phyloP scores from a whole-genome alignment of 2,329 filamentous ascomycete genomes.

The Colletotrichum siamense region DNA sequence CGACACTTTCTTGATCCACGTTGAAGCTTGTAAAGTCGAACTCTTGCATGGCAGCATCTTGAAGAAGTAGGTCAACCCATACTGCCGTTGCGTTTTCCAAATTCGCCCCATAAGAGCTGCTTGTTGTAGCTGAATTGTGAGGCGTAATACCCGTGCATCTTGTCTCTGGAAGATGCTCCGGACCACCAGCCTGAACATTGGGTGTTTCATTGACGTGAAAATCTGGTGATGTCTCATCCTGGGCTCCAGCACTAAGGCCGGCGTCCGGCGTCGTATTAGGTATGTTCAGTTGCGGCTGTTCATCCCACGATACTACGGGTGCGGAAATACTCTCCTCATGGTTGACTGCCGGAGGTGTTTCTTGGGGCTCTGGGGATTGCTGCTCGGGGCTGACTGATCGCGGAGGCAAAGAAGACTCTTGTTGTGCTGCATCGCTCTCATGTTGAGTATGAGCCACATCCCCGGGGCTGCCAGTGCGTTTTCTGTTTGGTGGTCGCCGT shows the following conservation, averaged over 20 bases:
- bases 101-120: background rate
- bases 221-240: background rate
- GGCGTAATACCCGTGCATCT: background rate
- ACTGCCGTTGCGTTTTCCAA: constrained; percentile 13
- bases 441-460: background rate
- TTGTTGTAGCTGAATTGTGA: background rate
- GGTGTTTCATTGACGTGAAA: background rate
- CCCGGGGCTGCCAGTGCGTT: background rate
- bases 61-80: constrained; percentile 16
- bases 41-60: constrained; percentile 3
- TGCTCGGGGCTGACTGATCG: background rate
- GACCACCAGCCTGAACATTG: background rate
- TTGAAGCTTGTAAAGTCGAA: background rate
- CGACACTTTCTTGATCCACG: background rate
- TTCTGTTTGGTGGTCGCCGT: background rate
- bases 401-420: background rate
- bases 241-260: background rate
- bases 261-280: background rate
- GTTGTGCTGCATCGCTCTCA: background rate
- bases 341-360: background rate
- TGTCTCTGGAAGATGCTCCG: background rate
- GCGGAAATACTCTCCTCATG: background rate
- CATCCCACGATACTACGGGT: background rate
- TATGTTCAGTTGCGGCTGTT: background rate
- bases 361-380: background rate